These are phyloP conservation scores for Cyberlindnera xishuangbannaensis DNA, from an alignment of 805 yeast species.

Conservation along the genomic window DNA sequence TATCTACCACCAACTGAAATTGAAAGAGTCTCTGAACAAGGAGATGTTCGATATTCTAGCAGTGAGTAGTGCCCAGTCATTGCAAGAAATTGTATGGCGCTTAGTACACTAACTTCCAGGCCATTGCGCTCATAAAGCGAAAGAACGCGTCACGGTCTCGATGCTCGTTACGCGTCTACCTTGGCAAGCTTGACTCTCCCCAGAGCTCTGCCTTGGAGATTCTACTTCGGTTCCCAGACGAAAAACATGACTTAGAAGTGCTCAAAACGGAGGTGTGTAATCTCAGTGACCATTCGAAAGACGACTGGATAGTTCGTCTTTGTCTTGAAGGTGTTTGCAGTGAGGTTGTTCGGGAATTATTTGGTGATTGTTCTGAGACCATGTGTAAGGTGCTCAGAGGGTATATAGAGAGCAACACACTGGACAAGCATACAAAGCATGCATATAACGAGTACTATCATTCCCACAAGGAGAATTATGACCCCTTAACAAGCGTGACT, in stretches of 20 bases:
- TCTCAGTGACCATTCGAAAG: neutral
- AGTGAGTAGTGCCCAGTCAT: slow-evolving; percentile 1
- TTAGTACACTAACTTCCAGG: too few species aligned
- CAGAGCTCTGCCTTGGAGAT: too few species aligned
- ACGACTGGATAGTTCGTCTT: neutral
- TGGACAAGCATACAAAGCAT: slow-evolving; percentile 3
- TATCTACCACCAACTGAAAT: too few species aligned
- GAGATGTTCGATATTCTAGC: slow-evolving; percentile 7
- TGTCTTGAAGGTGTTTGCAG: neutral
- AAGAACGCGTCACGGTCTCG: too few species aligned
- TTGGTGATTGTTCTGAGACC: slow-evolving; percentile 2
- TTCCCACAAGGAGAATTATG: slow-evolving; percentile 2
- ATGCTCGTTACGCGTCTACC: neutral
- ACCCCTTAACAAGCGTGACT: too few species aligned
- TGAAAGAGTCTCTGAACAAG: too few species aligned
- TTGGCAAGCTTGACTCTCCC: neutral
- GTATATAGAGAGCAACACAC: slow-evolving; percentile 2
- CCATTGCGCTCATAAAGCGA: too few species aligned
- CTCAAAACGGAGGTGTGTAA: neutral
- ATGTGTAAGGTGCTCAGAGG: slow-evolving; percentile 3
- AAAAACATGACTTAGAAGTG: too few species aligned
- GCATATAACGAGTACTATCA: slow-evolving; percentile 8
- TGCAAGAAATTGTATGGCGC: too few species aligned
- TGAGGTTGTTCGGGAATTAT: neutral
- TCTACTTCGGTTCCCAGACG: slow-evolving; percentile 17